These are phyloP conservation scores for Leccinum disarticulatum DNA, from an alignment of 768 basidiomycete species.

Conservation along the genomic window DNA sequence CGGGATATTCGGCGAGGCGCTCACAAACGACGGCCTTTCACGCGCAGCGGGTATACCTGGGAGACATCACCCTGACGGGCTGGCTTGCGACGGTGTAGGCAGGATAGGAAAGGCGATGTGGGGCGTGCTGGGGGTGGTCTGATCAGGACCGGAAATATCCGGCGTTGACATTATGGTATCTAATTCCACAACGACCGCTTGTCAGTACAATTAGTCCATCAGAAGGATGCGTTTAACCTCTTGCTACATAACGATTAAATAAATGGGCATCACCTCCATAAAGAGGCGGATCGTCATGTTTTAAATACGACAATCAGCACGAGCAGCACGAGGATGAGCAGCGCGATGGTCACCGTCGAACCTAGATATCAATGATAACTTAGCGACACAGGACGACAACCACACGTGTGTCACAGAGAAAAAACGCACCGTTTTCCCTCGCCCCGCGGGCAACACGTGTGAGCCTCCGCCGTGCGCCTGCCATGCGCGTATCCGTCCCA, in stretches of 20 bases:
- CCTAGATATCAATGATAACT: background rate
- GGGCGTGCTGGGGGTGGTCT: constrained; percentile 42
- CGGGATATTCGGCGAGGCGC: no score
- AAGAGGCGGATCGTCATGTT: constrained; percentile 42
- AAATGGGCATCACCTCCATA: background rate
- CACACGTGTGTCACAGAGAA: no score
- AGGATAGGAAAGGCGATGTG: constrained; percentile 43
- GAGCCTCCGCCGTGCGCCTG: constrained; percentile 66
- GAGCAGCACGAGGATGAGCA: constrained; percentile 72
- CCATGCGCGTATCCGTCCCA: constrained; percentile 60
- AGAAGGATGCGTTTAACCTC: background rate
- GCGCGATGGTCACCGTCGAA: constrained; percentile 66
- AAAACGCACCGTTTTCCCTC: constrained; percentile 67
- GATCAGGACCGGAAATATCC: background rate
- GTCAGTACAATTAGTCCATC: constrained; percentile 12
- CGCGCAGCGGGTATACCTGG: no score
- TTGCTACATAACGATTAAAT: background rate
- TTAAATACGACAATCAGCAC: constrained; percentile 84
- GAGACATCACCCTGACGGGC: no score
- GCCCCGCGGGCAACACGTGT: constrained; percentile 74
- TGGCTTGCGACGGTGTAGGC: no score
- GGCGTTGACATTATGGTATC: constrained; percentile 21
- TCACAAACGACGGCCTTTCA: no score
- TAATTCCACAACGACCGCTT: background rate
- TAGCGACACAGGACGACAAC: constrained; percentile 23